These are phyloP conservation scores for Geranium incanum DNA, from an alignment of 441 rosid species.

Conservation along the genomic window DNA sequence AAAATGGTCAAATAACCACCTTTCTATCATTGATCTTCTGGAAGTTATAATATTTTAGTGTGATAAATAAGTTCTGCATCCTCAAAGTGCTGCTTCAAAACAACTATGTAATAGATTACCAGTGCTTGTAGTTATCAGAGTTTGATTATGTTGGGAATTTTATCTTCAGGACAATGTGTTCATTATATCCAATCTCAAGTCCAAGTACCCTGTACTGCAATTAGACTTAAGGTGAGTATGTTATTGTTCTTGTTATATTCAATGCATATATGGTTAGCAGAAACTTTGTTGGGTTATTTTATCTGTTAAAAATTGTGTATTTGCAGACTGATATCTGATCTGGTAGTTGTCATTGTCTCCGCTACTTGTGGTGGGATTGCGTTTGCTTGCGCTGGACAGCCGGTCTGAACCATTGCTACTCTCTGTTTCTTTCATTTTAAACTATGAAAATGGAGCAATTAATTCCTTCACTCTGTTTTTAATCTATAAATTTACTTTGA, in stretches of 20 bases:
- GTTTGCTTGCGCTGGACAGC: conserved; percentile 97
- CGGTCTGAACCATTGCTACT: conserved; percentile 42
- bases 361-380: conserved; percentile 99
- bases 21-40: not conserved
- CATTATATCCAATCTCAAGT: conserved; percentile 28
- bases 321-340: conserved; percentile 28
- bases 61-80: not conserved
- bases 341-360: conserved; percentile 47
- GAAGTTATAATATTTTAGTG: not conserved
- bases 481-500: not conserved
- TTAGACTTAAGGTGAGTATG: conserved; percentile 24
- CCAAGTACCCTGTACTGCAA: conserved; percentile 28
- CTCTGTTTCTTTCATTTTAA: conserved; percentile 11
- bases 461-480: not conserved
- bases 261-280: not conserved
- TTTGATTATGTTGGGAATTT: not conserved
- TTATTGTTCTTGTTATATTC: conserved; percentile 4
- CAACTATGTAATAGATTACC: not conserved
- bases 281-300: conserved; percentile 19
- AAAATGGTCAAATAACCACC: not conserved
- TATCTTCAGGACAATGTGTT: conserved; percentile 27
- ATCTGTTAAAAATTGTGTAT: not conserved
- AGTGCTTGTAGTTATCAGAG: not conserved
- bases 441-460: not conserved
- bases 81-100: not conserved